phyloP scores from a whole-genome alignment of 2,329 filamentous ascomycete species.

The Escovopsis sp. region DNA sequence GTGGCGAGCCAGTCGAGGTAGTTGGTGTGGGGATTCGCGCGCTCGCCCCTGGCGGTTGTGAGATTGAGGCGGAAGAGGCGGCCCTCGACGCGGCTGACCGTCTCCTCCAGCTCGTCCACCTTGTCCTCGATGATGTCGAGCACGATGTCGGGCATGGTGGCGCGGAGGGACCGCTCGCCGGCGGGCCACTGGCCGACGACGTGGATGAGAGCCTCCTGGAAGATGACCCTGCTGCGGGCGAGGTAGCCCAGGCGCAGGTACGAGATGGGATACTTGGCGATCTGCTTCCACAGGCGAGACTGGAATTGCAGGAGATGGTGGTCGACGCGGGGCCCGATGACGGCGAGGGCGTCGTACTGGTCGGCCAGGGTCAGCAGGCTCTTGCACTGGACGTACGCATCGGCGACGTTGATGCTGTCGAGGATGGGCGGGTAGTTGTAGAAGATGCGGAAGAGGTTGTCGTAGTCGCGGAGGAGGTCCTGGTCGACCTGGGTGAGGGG shows the following conservation, averaged over 20 bases:
- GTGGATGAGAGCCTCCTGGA: conserved; percentile 78
- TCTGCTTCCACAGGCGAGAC: conserved; percentile 83
- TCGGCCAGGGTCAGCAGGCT: conserved; percentile 78
- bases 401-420: conserved; percentile 76
- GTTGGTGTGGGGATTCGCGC: conserved; percentile 62
- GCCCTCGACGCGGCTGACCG: conserved; percentile 64
- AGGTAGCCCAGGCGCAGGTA: conserved; percentile 85
- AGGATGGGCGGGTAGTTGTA: conserved; percentile 81
- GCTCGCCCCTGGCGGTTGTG: conserved; percentile 65
- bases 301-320: conserved; percentile 90
- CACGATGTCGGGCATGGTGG: conserved; percentile 57
- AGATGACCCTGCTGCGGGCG: conserved; percentile 68
- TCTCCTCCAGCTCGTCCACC: conserved; percentile 78
- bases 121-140: conserved; percentile 91
- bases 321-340: conserved; percentile 80
- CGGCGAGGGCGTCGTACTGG: conserved; percentile 79
- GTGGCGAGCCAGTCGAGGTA: conserved; percentile 86
- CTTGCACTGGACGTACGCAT: conserved; percentile 89
- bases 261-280: conserved; percentile 86
- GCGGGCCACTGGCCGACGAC: conserved; percentile 89
- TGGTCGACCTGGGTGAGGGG: conserved; percentile 46
- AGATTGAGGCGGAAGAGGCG: conserved; percentile 70
- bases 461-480: conserved; percentile 79
- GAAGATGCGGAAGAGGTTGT: conserved; percentile 89
- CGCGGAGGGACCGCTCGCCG: conserved; percentile 61